Evolutionary conservation across 768 basidiomycete species (phyloP), one percentile per base, ranked within the genome.

Genomic region (Boletus sp.): DNA sequence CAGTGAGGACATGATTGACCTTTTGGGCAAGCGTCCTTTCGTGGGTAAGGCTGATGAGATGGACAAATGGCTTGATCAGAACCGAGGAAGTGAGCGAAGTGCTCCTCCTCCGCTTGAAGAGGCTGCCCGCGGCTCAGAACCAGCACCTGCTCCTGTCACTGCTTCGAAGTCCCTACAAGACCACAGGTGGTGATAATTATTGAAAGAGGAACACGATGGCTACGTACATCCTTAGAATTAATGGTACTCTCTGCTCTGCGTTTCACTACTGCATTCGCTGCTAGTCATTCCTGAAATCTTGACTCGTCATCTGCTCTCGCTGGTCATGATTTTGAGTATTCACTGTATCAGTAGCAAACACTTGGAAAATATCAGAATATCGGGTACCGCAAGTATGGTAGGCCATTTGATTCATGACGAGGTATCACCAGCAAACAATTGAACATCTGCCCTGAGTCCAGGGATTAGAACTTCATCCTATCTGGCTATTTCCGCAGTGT

Each of bases 61-160:
- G 95, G 94, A 97, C 76, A 91, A 89, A 70, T 96, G 94, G 90
- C 81, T 96, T n/a, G 93, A 96, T 66, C 83, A 89, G 68, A 83
- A 92, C 68, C 80, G 80, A 37, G 80, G 80, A 40, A 66, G 65
- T 37, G 83, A 83, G 64, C 79, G 80, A 48, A 83, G 82, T 62
- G 83, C 84, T n/a, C 84, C 84, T 20, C 83, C 86, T 39, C 85
- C 87, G 4, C 72, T 86, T 11, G 86, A 87, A 68, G 73, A 76
- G 51, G 66, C 71, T 51, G 53, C 74, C 7, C 71, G 71, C 11
- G 79, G 77, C 41, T 71, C 74, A 39, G 73, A 73, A 50, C 79
- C 82, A 18, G 56, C 77, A 8, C 85, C 85, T 15, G 68, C 76
- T 11, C 80, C 87, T 36, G 72, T 77, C 12, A 76, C 82, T 24